Evolutionary conservation across 164 flowering plant genomes (phyloP).

Genomic region (Macadamia tetraphylla): DNA sequence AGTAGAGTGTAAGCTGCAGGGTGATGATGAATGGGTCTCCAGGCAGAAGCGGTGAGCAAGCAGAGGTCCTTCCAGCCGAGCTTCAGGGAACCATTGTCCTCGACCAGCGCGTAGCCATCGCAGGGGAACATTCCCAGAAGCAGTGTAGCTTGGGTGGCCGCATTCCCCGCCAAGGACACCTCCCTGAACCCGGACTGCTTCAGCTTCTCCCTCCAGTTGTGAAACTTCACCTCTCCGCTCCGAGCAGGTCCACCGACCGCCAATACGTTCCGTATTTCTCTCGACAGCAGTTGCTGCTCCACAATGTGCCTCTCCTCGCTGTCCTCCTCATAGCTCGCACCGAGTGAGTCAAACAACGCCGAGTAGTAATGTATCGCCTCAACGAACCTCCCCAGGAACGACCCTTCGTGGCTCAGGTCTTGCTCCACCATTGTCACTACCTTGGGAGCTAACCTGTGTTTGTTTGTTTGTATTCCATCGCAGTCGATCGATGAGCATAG

Average conservation of each 20-base stretch:
- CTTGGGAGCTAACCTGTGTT: conserved; percentile 77
- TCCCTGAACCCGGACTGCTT: conserved; percentile 76
- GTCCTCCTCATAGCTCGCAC: conserved; percentile 92
- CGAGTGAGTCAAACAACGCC: conserved; percentile 89
- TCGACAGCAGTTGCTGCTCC: conserved; percentile 85
- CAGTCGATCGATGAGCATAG: too few species aligned
- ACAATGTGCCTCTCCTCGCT: conserved; percentile 93
- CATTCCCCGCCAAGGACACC: conserved; percentile 81
- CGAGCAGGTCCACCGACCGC: conserved; percentile 80
- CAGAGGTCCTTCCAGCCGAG: conserved; percentile 98
- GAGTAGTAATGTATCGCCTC: conserved; percentile 99
- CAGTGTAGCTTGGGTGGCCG: conserved; percentile 88
- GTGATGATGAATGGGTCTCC: conserved; percentile 55
- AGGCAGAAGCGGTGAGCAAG: conserved; percentile 95
- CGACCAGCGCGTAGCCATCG: conserved; percentile 87
- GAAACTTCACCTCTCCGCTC: conserved; percentile 64
- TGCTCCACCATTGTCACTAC: conserved; percentile 98
- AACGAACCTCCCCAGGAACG: conserved; percentile 86
- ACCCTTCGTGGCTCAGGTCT: conserved; percentile 81
- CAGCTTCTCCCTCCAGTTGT: conserved; percentile 88
- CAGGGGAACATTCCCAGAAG: conserved; percentile 93
- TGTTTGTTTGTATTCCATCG: too few species aligned
- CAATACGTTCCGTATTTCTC: conserved; percentile 67
- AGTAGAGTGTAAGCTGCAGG: too few species aligned
- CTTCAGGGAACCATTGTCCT: conserved; percentile 87